phyloP scores from a whole-genome alignment of 176 grass and related monocot genomes.

The Phyllostachys edulis region DNA sequence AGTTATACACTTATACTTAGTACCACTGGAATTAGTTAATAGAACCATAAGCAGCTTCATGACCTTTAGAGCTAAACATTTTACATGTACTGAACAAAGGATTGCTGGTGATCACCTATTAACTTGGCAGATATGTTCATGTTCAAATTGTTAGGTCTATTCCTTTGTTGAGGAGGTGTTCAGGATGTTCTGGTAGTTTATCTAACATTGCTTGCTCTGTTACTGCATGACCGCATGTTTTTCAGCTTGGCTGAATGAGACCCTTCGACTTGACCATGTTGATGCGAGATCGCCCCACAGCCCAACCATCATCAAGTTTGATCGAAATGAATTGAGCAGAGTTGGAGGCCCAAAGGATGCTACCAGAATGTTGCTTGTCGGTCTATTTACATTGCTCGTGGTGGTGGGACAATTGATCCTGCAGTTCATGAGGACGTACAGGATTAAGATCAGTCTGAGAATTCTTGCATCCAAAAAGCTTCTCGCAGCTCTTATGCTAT shows the following conservation, averaged over 20 bases:
- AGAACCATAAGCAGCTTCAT: constrained; percentile 7
- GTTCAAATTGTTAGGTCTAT: neutral
- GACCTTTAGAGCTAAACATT: neutral
- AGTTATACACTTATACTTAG: neutral
- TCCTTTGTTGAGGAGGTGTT: neutral
- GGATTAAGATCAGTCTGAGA: constrained; percentile 70
- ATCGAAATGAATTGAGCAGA: constrained; percentile 39
- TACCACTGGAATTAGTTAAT: neutral
- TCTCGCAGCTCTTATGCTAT: constrained; percentile 31
- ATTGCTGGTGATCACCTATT: constrained; percentile 8
- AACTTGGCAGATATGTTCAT: neutral
- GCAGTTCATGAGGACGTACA: constrained; percentile 58
- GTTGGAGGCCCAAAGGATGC: constrained; percentile 63
- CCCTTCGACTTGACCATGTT: constrained; percentile 42
- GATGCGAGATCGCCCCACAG: constrained; percentile 25
- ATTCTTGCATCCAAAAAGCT: constrained; percentile 71
- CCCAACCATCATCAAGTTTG: constrained; percentile 46
- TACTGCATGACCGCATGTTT: constrained; percentile 13
- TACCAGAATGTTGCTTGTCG: constrained; percentile 37
- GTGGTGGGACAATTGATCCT: constrained; percentile 46
- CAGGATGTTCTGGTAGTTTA: neutral
- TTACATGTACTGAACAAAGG: neutral
- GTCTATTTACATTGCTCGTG: constrained; percentile 42
- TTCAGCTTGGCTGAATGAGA: constrained; percentile 60
- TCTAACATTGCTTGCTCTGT: neutral